Evolutionary conservation across 2,329 filamentous ascomycete genomes (phyloP).

Genomic region (Colletotrichum liaoningense): DNA sequence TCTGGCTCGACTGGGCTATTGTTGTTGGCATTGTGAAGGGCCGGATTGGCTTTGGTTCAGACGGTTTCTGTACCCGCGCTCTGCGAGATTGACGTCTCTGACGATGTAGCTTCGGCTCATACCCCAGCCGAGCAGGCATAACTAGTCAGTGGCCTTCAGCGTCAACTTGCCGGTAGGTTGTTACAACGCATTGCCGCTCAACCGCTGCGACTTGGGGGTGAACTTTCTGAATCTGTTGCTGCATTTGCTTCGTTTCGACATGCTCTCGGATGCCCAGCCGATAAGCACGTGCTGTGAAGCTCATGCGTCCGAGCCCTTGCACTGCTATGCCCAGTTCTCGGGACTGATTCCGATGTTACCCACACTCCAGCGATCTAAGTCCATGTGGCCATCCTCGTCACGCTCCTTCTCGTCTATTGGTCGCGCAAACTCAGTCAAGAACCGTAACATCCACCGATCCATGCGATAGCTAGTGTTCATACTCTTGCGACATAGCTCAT

Average conservation of each 20-base stretch:
- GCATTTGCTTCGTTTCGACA: neutral
- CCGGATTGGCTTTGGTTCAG: neutral
- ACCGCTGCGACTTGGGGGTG: neutral
- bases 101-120: neutral
- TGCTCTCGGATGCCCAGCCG: neutral
- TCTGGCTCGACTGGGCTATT: neutral
- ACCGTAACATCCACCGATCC: slow-evolving; percentile 55
- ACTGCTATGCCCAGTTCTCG: slow-evolving; percentile 35
- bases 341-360: slow-evolving; percentile 38
- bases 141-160: neutral
- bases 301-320: neutral
- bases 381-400: slow-evolving; percentile 34
- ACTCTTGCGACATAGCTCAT: slow-evolving; percentile 51
- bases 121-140: neutral
- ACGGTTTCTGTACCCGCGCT: neutral
- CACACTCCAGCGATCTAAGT: slow-evolving; percentile 36
- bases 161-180: neutral
- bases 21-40: neutral
- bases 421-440: slow-evolving; percentile 46
- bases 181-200: neutral
- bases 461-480: slow-evolving; percentile 52
- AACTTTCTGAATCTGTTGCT: neutral
- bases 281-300: neutral
- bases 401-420: slow-evolving; percentile 44
- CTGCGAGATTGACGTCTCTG: neutral